Base-by-base conservation (phyloP, 2,329 filamentous ascomycete genomes). In the Emergomyces orientalis region DNA sequence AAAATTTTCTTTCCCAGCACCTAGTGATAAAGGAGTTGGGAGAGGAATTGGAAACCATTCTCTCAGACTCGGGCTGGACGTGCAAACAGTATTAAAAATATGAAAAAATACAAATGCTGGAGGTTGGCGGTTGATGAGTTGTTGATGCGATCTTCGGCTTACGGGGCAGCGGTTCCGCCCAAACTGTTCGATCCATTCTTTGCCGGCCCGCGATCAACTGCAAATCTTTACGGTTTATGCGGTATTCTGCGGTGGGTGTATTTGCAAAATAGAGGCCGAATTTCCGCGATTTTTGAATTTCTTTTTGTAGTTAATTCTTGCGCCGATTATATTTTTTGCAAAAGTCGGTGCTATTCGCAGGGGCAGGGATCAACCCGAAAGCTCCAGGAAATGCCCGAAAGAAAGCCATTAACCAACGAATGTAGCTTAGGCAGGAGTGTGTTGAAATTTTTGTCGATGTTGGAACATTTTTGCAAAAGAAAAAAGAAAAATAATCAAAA, bases 201-300 rank as follows among this genome's bases (percentile, higher is more conserved):
- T 57, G 54, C 41, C 57, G 57, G 57, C 41, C 57, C 57, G 57
- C 57, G 57, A 59, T 59, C 49, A 54, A n/a, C 57, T n/a, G 39
- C 57, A 47, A 45, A 59, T 52, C 49, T 7, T 32, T 19, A 19
- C 5, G 43, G n/a, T 25, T 27, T 25, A 7, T n/a, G 45, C 45
- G 45, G 45, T 58, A 45, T 25, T 58, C 30, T 43, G 34, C 19
- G 34, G 56, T 3, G 17, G 52, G 22, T 19, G 30, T 37, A 37
- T 55, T 55, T 55, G 30, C 30, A 34, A 55, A 54, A 19, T 25
- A n/a, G 27, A 14, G 27, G 27, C 19, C 30, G 49, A 27, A 30
- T 30, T 52, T 52, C 6, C 6, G 39, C 39, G 13, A 43, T 43
- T 19, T 37, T 37, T 7, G 9, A 11, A 8, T 1, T 11, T 37